Evolutionary conservation across 2,329 filamentous ascomycete species (phyloP).

Genomic region (Aspergillus caelatus): DNA sequence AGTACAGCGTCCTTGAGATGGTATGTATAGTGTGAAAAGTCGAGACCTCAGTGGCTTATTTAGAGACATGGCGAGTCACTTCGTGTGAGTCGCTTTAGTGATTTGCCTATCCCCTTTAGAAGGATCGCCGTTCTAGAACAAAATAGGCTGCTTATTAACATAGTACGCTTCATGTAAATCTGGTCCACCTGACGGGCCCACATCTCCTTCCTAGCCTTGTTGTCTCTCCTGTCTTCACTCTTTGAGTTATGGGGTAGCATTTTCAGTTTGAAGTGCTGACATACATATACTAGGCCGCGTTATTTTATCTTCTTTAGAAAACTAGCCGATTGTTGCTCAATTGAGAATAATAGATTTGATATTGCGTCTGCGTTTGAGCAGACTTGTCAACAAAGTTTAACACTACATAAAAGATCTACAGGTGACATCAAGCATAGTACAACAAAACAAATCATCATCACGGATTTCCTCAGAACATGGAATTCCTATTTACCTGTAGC

Average conservation of each 20-base stretch:
- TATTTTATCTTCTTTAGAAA: not conserved
- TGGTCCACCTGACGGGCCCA: not conserved
- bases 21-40: not conserved
- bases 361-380: not conserved
- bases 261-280: not conserved
- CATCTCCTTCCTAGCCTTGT: not conserved
- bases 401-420: not conserved
- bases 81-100: no score
- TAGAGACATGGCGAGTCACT: no score
- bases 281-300: not conserved
- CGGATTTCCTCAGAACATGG: not conserved
- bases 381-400: not conserved
- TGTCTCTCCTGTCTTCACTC: not conserved
- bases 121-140: not conserved
- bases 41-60: not conserved
- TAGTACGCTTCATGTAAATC: not conserved
- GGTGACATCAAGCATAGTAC: not conserved
- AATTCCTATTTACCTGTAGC: slow-evolving; percentile 17
- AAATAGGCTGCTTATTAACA: not conserved
- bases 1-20: not conserved
- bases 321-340: not conserved
- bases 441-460: not conserved
- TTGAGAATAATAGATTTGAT: not conserved
- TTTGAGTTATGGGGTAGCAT: not conserved
- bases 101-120: not conserved